Evolutionary conservation across 345 rosid genomes (phyloP).

Genomic region (Salix exigua): DNA sequence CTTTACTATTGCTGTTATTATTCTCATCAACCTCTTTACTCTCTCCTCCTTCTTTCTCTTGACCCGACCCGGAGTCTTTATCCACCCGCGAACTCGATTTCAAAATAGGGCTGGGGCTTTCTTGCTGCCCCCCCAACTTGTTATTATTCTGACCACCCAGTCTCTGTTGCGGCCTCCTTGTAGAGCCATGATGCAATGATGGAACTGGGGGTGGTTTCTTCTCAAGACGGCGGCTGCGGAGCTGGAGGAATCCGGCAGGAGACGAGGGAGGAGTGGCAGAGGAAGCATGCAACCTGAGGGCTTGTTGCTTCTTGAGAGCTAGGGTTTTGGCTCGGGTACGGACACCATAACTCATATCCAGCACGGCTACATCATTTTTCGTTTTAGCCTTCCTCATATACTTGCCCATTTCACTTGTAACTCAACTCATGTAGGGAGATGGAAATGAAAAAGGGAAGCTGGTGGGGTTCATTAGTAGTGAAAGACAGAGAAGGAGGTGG

Average conservation of each 20-base stretch:
- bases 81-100: slow-evolving; percentile 16
- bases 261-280: slow-evolving; percentile 19
- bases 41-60: slow-evolving; percentile 17
- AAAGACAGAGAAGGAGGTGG: neutral
- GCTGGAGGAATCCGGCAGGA: slow-evolving; percentile 66
- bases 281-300: neutral
- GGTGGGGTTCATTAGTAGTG: too few species aligned
- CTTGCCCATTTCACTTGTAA: slow-evolving; percentile 59
- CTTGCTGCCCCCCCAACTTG: neutral
- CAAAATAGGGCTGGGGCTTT: slow-evolving; percentile 10
- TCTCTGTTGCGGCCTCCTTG: slow-evolving; percentile 36
- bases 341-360: slow-evolving; percentile 75
- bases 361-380: slow-evolving; percentile 54
- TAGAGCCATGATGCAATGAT: slow-evolving; percentile 30
- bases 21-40: slow-evolving; percentile 17
- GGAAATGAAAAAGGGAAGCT: neutral
- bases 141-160: neutral
- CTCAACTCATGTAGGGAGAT: slow-evolving; percentile 23
- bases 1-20: slow-evolving; percentile 20
- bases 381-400: slow-evolving; percentile 72
- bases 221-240: slow-evolving; percentile 73
- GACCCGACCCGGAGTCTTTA: slow-evolving; percentile 30
- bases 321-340: slow-evolving; percentile 80
- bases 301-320: slow-evolving; percentile 44
- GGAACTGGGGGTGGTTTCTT: slow-evolving; percentile 52